These are phyloP conservation scores for Pyrenophora tritici-repentis DNA, from an alignment of 2,329 filamentous ascomycete genomes.

Conservation along the genomic window DNA sequence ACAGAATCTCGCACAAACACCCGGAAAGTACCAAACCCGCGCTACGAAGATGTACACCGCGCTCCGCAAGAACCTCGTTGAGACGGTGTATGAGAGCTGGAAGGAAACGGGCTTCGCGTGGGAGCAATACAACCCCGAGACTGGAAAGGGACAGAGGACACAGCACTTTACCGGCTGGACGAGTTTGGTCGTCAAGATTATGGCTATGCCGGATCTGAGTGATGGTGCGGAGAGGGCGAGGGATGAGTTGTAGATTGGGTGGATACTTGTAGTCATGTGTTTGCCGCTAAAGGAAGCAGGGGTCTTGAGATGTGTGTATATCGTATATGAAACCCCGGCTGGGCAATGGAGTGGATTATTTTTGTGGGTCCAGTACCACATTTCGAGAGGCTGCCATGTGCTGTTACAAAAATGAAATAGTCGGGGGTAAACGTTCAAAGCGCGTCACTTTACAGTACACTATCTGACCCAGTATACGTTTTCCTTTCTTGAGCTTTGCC, in stretches of 20 bases:
- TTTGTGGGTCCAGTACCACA: no score
- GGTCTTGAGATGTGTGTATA: no score
- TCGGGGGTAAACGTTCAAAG: no score
- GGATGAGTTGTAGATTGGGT: conserved; percentile 37
- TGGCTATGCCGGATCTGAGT: conserved; percentile 81
- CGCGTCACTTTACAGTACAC: no score
- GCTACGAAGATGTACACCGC: conserved; percentile 75
- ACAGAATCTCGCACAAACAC: conserved; percentile 67
- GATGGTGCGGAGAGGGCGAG: conserved; percentile 19
- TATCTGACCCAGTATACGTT: no score
- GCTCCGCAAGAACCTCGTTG: conserved; percentile 81
- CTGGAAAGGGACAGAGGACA: conserved; percentile 88
- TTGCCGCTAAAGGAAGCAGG: no score
- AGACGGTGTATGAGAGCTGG: conserved; percentile 89
- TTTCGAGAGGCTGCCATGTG: no score
- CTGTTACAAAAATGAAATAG: no score
- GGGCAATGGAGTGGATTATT: no score
- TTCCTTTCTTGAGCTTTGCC: no score
- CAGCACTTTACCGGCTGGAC: conserved; percentile 99
- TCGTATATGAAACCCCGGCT: no score
- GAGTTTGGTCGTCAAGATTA: conserved; percentile 96
- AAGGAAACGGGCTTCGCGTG: conserved; percentile 91
- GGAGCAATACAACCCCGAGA: conserved; percentile 98
- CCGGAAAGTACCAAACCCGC: conserved; percentile 69
- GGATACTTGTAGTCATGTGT: no score